Evolutionary conservation across 2,329 filamentous ascomycete species (phyloP).

Genomic region (Botrytis aclada): DNA sequence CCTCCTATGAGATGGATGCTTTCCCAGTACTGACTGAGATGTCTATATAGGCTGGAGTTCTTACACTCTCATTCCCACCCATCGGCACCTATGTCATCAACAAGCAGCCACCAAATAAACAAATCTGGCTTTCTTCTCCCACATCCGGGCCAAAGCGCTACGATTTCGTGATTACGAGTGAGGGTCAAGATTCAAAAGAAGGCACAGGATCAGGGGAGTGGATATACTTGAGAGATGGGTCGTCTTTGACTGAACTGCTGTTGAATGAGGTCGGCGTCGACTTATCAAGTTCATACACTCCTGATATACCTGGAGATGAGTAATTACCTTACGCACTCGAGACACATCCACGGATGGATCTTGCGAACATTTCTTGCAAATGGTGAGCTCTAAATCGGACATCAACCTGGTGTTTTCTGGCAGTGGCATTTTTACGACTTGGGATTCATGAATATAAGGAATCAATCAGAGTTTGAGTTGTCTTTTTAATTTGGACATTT

Average conservation of each 20-base stretch:
- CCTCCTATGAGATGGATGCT: not conserved
- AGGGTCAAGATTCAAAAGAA: slow-evolving; percentile 75
- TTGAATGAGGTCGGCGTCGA: slow-evolving; percentile 72
- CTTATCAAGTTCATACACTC: slow-evolving; percentile 18
- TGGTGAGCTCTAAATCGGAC: not conserved
- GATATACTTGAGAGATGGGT: slow-evolving; percentile 86
- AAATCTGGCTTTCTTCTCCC: slow-evolving; percentile 94
- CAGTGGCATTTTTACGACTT: slow-evolving; percentile 1
- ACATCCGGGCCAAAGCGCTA: slow-evolving; percentile 89
- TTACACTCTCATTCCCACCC: slow-evolving; percentile 68
- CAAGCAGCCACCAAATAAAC: slow-evolving; percentile 97
- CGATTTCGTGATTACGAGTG: slow-evolving; percentile 77
- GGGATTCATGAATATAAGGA: not conserved
- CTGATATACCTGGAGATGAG: slow-evolving; percentile 9
- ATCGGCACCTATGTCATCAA: slow-evolving; percentile 90
- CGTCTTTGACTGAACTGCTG: slow-evolving; percentile 68
- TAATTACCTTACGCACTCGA: not conserved
- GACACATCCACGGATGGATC: not conserved
- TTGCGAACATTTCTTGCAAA: not conserved
- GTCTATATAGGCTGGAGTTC: slow-evolving; percentile 69
- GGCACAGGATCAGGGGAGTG: slow-evolving; percentile 72
- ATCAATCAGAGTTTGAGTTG: not conserved
- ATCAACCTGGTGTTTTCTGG: not conserved
- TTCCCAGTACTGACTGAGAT: not conserved
- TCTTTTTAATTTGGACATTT: not conserved